These are phyloP conservation scores for Candida xiaguanensis DNA, from an alignment of 805 yeast genomes.

Conservation along the genomic window DNA sequence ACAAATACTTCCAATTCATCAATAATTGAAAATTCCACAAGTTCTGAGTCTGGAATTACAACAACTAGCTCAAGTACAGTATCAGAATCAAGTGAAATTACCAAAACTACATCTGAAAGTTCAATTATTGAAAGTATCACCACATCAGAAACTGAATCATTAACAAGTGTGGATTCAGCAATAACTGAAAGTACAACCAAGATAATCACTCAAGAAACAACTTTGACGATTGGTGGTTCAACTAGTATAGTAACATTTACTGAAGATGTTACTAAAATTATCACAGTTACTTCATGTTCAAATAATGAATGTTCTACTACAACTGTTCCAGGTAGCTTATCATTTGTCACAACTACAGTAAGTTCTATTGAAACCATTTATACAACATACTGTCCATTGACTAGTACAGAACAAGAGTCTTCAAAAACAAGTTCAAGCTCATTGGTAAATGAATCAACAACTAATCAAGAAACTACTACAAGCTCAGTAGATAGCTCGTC, in stretches of 20 bases:
- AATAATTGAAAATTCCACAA: too few species aligned
- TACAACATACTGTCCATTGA: conserved; percentile 33
- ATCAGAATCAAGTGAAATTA: too few species aligned
- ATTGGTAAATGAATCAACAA: too few species aligned
- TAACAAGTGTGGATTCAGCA: too few species aligned
- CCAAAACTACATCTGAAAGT: too few species aligned
- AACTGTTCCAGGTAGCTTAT: conserved; percentile 23
- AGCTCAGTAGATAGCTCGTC: too few species aligned
- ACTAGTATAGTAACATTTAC: conserved; percentile 9
- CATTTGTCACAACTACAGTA: conserved; percentile 19
- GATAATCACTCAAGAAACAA: neutral
- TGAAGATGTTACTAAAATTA: conserved; percentile 20
- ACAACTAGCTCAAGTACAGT: too few species aligned
- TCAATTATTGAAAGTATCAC: too few species aligned
- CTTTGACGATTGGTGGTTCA: conserved; percentile 10
- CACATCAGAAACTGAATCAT: too few species aligned
- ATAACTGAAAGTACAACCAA: neutral
- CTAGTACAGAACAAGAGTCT: neutral
- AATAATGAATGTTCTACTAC: conserved; percentile 28
- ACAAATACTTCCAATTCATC: too few species aligned
- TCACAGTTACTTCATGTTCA: conserved; percentile 35
- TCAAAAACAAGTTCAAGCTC: neutral
- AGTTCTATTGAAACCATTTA: conserved; percentile 30
- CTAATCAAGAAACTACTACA: too few species aligned
- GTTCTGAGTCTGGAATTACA: too few species aligned